Conservation (phyloP, 192 early-diverging fungal genomes). For the Chytriomyces confervae region DNA sequence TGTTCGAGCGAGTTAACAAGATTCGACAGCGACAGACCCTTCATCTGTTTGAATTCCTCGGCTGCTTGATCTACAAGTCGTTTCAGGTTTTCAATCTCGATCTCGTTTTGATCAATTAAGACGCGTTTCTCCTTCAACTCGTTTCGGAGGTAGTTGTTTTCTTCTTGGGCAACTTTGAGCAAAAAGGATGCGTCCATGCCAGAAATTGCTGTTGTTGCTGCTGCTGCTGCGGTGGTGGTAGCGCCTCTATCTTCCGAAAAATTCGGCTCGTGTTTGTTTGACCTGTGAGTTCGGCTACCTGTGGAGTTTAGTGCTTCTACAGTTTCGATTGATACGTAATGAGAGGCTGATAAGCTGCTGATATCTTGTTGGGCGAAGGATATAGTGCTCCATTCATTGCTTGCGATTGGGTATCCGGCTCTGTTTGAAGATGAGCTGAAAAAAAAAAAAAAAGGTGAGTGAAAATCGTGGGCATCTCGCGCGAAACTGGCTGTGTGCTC, state of each 20-base stretch:
- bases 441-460: too few relatives aligned
- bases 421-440: too few relatives aligned
- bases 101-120: neutral
- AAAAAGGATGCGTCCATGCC: neutral
- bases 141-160: neutral
- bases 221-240: neutral
- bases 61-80: neutral
- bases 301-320: neutral
- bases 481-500: too few relatives aligned
- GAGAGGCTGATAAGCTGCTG: neutral
- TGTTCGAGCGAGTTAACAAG: conserved; percentile 4
- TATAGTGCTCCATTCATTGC: too few relatives aligned
- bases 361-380: too few relatives aligned
- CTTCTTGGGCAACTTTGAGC: conserved; percentile 7
- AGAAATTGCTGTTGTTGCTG: too few relatives aligned
- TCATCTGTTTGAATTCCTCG: neutral
- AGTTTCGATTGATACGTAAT: conserved; percentile 1
- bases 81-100: conserved; percentile 22
- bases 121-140: neutral
- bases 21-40: neutral
- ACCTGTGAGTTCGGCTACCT: neutral
- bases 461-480: too few relatives aligned
- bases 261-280: neutral
- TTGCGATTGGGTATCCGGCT: too few relatives aligned
- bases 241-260: neutral